Conservation (phyloP, 768 basidiomycete species). For the Termitomyces sp. region DNA sequence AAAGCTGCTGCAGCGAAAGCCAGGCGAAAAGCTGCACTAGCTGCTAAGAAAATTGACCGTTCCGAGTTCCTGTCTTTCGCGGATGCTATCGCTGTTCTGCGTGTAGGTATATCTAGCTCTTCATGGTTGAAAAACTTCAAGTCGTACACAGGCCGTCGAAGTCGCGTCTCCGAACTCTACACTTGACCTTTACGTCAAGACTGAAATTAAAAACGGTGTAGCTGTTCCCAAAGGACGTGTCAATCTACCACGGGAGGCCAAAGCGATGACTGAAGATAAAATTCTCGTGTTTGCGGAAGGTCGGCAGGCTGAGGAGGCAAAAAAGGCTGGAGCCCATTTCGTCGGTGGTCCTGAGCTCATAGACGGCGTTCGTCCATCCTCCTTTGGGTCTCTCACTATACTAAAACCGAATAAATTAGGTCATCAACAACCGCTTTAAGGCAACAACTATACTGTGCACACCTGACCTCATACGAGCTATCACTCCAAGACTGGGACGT, state of each 20-base stretch:
- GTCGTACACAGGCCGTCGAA: conserved; percentile 67
- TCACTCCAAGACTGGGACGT: conserved; percentile 77
- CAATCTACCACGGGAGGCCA: conserved; percentile 79
- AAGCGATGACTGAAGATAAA: conserved; percentile 64
- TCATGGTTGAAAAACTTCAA: neutral
- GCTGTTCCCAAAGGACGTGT: conserved; percentile 90
- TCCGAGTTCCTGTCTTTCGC: conserved; percentile 63
- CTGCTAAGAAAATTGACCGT: conserved; percentile 55
- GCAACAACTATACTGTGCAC: conserved; percentile 87
- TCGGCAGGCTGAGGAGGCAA: conserved; percentile 76
- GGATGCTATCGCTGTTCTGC: conserved; percentile 69
- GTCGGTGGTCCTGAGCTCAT: conserved; percentile 91
- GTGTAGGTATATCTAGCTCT: conserved; percentile 42
- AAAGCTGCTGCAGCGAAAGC: conserved; percentile 67
- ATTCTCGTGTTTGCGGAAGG: conserved; percentile 96
- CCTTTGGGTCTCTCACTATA: conserved; percentile 2
- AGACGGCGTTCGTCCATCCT: conserved; percentile 63
- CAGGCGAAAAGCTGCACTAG: conserved; percentile 54
- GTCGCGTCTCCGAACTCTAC: conserved; percentile 73
- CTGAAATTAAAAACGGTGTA: conserved; percentile 73
- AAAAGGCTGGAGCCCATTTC: conserved; percentile 82
- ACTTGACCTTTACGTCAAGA: conserved; percentile 80
- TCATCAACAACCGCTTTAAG: conserved; percentile 69
- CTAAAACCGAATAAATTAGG: conserved; percentile 36
- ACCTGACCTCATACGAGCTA: conserved; percentile 70